Conservation (phyloP, 192 early-diverging fungal species). For the Backusella circina region DNA sequence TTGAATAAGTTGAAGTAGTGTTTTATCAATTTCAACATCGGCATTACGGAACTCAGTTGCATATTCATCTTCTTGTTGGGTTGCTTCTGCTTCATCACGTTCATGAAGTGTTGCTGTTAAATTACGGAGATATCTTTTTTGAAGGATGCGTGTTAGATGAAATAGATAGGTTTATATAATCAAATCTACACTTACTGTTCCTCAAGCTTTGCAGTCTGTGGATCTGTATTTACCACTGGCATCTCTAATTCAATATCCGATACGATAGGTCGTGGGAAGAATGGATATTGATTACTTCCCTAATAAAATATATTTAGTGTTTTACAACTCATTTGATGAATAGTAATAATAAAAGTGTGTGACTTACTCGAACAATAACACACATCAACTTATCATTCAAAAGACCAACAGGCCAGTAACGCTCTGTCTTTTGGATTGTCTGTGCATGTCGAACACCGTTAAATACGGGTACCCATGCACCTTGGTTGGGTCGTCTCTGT, state of each 20-base stretch:
- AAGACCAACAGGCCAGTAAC: slow-evolving; percentile 87
- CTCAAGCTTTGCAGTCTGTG: slow-evolving; percentile 30
- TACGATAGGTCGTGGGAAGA: slow-evolving; percentile 68
- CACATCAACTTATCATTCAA: slow-evolving; percentile 68
- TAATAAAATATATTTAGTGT: slow-evolving; percentile 8
- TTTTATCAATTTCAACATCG: slow-evolving; percentile 78
- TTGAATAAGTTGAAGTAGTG: slow-evolving; percentile 72
- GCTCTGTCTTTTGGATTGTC: slow-evolving; percentile 42
- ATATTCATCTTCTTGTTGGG: slow-evolving; percentile 19
- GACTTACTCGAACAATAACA: slow-evolving; percentile 62
- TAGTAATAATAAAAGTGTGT: neutral
- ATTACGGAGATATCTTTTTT: slow-evolving; percentile 43
- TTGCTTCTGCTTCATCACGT: slow-evolving; percentile 50
- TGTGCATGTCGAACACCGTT: slow-evolving; percentile 50
- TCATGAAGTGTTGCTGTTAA: slow-evolving; percentile 55
- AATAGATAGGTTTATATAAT: too few species aligned
- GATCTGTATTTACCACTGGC: slow-evolving; percentile 59
- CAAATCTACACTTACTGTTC: slow-evolving; percentile 39
- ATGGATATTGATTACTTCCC: slow-evolving; percentile 55
- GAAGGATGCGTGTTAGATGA: neutral
- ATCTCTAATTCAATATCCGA: slow-evolving; percentile 62
- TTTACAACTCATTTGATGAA: neutral
- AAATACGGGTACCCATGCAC: slow-evolving; percentile 81
- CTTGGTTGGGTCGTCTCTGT: slow-evolving; percentile 60
- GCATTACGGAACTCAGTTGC: slow-evolving; percentile 42